Evolutionary conservation across 2,329 filamentous ascomycete species (phyloP).

Genomic region (Lachnellula subtilissima): DNA sequence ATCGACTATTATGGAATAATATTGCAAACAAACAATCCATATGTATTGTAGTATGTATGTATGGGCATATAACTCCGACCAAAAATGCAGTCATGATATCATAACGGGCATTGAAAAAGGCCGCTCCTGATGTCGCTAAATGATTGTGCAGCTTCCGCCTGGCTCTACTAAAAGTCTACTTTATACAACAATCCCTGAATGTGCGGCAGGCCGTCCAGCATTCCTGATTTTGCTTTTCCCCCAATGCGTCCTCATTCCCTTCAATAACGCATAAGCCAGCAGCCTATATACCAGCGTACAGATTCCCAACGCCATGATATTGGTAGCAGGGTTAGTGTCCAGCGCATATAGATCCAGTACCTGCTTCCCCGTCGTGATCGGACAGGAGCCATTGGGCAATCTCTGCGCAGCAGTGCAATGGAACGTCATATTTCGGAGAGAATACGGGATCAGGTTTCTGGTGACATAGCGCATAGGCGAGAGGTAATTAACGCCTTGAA

Average conservation of each 20-base stretch:
- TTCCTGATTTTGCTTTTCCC: constrained; percentile 1
- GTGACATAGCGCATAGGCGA: constrained; percentile 66
- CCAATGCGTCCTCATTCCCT: constrained; percentile 51
- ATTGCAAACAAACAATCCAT: not conserved
- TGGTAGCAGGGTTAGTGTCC: constrained; percentile 54
- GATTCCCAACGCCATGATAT: constrained; percentile 58
- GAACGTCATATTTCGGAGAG: constrained; percentile 56
- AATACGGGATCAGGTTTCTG: constrained; percentile 62
- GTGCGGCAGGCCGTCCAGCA: not conserved
- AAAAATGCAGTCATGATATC: not conserved
- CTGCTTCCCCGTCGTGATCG: constrained; percentile 60
- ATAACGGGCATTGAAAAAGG: not conserved
- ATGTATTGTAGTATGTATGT: not conserved
- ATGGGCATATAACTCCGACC: not conserved
- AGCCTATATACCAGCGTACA: constrained; percentile 62
- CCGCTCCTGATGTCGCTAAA: not conserved
- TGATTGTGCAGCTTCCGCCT: no score
- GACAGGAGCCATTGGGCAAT: constrained; percentile 56
- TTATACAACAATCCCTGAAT: not conserved
- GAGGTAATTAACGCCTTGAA: constrained; percentile 66
- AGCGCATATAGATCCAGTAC: constrained; percentile 64
- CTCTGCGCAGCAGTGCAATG: constrained; percentile 58
- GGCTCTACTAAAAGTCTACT: not conserved
- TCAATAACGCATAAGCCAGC: constrained; percentile 55
- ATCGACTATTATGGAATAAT: not conserved